A percentile compares a stretch with the other conserved stretches of the same genome.
Evolutionary conservation across 352 stramenopile species (phyloP).

Genomic region (Phytophthora nicotianae): DNA sequence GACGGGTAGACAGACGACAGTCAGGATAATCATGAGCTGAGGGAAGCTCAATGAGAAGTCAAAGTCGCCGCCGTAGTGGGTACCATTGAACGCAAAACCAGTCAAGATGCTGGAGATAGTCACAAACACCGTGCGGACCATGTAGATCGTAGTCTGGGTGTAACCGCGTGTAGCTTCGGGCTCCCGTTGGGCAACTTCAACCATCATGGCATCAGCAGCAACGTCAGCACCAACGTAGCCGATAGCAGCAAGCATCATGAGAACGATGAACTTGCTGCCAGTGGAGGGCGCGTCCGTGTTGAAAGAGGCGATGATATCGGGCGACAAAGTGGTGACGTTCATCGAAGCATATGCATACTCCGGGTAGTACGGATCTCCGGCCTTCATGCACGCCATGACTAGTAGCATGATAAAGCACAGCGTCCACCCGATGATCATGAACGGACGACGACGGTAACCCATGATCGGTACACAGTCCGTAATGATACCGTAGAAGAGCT

Average conservation of each 20-base stretch:
- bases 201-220: slow-evolving; percentile 55
- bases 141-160: slow-evolving; percentile 57
- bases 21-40: slow-evolving; percentile 43
- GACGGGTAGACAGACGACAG: slow-evolving; percentile 34
- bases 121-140: slow-evolving; percentile 43
- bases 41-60: slow-evolving; percentile 47
- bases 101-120: slow-evolving; percentile 46
- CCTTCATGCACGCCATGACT: slow-evolving; percentile 48
- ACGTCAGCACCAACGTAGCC: slow-evolving; percentile 57
- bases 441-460: slow-evolving; percentile 58
- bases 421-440: slow-evolving; percentile 61
- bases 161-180: slow-evolving; percentile 45
- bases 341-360: slow-evolving; percentile 36
- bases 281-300: slow-evolving; percentile 41
- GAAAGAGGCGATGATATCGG: slow-evolving; percentile 31
- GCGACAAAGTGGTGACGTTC: slow-evolving; percentile 34
- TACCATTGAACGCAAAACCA: slow-evolving; percentile 50
- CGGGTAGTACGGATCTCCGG: slow-evolving; percentile 48
- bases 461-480: slow-evolving; percentile 57
- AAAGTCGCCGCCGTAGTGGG: slow-evolving; percentile 50
- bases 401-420: slow-evolving; percentile 41
- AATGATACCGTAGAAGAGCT: slow-evolving; percentile 58
- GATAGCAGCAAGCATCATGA: slow-evolving; percentile 55
- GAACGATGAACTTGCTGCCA: slow-evolving; percentile 45
- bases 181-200: slow-evolving; percentile 61